Evolutionary conservation across 805 yeast genomes (phyloP), one percentile per base, ranked within the genome.

Genomic region (Pichia eremophila): DNA sequence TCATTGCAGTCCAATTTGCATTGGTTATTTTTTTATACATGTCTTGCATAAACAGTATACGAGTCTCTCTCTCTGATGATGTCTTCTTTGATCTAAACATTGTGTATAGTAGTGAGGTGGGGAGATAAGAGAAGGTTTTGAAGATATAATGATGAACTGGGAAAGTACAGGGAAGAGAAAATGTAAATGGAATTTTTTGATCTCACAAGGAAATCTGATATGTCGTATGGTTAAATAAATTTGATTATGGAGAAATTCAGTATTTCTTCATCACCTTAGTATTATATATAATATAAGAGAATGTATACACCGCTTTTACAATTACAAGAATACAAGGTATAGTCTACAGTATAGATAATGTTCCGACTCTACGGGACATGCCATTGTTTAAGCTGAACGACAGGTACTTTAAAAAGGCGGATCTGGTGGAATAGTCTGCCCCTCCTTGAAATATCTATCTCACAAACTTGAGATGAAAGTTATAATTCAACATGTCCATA

Each of bases 1-100:
- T 70, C 44, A 80, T 28, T 4, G 49, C 46, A 12, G 49, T 42
- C 49, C 49, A 46, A 29, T 46, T 43, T 8, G 46, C 34, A 29
- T 46, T 46, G 2, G 49, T 46, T 14, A 46, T 46, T 7, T 43
- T 38, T 19, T 48, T 48, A 39, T 51, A 51, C 32, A 51, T 29
- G 7, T 44, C 46, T 39, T 49, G 54, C 54, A 51, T 49, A 34
- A 14, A 15, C n/a, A 34, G 36, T 14, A 34, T 7, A 34, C 36
- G 36, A 8, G 36, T 14, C 14, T 34, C 36, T 14, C 17, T 34
- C 36, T 34, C 36, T 8, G 36, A 15, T 12, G 17, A 8, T 12
- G 8, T 15, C 36, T 34, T 34, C 28, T n/a, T 29, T 27, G 19
- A n/a, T 39, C 18, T 27, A n/a, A 39, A 27, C 41, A 27, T 27